Percentiles rank a stretch among this genome's conserved stretches.
Conservation (phyloP, 2,329 filamentous ascomycete genomes). For the Fusarium tricinctum region DNA sequence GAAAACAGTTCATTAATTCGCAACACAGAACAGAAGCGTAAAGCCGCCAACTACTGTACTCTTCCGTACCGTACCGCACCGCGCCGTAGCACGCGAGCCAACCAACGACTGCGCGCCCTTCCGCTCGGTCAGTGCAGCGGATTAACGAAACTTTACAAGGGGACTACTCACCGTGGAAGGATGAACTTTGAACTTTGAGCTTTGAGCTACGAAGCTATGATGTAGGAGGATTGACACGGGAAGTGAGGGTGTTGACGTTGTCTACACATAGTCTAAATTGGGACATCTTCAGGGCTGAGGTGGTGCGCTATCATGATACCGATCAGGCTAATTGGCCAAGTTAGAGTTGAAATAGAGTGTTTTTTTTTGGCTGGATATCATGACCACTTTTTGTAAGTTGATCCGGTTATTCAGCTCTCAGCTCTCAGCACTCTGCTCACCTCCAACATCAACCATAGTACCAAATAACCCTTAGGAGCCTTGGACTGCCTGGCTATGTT, state of each 20-base stretch:
- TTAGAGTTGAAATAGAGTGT: conserved; percentile 18
- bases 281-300: conserved; percentile 41
- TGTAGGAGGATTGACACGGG: conserved; percentile 19
- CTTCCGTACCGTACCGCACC: conserved; percentile 8
- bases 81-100: conserved; percentile 13
- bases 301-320: conserved; percentile 42
- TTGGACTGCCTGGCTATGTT: neutral
- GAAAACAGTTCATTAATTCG: conserved; percentile 9
- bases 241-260: conserved; percentile 29
- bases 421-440: neutral
- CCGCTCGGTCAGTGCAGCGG: conserved; percentile 37
- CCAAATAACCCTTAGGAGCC: no score
- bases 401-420: conserved; percentile 8
- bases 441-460: neutral
- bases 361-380: conserved; percentile 16
- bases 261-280: conserved; percentile 28
- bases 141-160: conserved; percentile 31
- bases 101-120: conserved; percentile 26
- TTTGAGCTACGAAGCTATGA: conserved; percentile 5
- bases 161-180: conserved; percentile 2
- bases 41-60: conserved; percentile 22
- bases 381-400: conserved; percentile 21
- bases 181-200: neutral
- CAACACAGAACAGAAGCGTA: conserved; percentile 7
- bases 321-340: conserved; percentile 7